A percentile compares a stretch with the other conserved stretches of the same genome.
These are phyloP conservation scores for Detonula confervacea DNA, from an alignment of 352 stramenopile genomes.

Conservation along the genomic window DNA sequence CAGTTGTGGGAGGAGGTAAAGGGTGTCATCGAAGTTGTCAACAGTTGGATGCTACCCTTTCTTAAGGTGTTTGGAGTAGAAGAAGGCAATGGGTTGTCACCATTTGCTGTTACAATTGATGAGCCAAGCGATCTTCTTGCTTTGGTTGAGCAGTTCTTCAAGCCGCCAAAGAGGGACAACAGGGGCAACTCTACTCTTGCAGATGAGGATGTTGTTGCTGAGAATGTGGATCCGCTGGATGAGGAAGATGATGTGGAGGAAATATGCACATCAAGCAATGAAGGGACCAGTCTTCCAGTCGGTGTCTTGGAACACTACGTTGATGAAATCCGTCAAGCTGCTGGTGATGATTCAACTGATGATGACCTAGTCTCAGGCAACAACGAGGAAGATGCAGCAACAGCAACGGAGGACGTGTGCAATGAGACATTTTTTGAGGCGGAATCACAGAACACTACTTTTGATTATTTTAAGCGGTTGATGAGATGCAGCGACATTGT, in stretches of 20 bases:
- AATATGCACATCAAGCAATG: not conserved
- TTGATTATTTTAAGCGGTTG: not conserved
- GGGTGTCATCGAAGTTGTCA: conserved; percentile 4
- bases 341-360: not conserved
- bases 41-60: conserved; percentile 4
- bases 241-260: not conserved
- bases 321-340: not conserved
- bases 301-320: not conserved
- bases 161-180: not conserved
- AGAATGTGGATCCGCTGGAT: not conserved
- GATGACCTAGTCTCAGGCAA: not conserved
- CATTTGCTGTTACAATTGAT: conserved; percentile 18
- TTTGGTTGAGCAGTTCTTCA: conserved; percentile 11
- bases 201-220: not conserved
- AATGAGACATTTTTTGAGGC: not conserved
- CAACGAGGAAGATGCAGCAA: not conserved
- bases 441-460: not conserved
- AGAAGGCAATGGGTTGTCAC: conserved; percentile 14
- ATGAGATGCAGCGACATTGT: not conserved
- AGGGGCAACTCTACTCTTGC: not conserved
- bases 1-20: conserved; percentile 20
- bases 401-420: not conserved
- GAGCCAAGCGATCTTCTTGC: not conserved
- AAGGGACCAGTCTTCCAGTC: not conserved
- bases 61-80: conserved; percentile 23